phyloP scores from a whole-genome alignment of 345 rosid genomes.

The Gynandropsis gynandra region DNA sequence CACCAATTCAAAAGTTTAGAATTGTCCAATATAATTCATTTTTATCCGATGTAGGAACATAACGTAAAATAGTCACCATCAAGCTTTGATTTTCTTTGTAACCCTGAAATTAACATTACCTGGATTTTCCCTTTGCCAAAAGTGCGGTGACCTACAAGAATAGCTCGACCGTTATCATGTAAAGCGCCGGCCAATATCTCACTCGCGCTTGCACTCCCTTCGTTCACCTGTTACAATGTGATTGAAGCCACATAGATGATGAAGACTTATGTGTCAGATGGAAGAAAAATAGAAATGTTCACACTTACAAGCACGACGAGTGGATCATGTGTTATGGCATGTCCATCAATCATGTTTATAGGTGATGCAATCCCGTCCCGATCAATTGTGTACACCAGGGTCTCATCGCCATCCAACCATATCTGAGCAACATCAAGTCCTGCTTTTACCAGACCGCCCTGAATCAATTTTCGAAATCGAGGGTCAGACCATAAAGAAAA shows the following conservation, averaged over 20 bases:
- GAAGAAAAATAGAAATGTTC: too few relatives aligned
- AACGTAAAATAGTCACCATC: too few relatives aligned
- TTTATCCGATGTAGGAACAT: too few relatives aligned
- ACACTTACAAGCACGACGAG: conserved; percentile 80
- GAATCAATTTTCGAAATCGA: conserved; percentile 10
- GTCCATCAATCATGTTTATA: conserved; percentile 66
- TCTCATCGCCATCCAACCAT: conserved; percentile 90
- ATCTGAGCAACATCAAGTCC: conserved; percentile 88
- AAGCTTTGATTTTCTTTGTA: too few relatives aligned
- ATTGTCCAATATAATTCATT: too few relatives aligned
- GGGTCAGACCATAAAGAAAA: not conserved
- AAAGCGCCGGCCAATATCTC: conserved; percentile 90
- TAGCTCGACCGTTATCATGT: conserved; percentile 87
- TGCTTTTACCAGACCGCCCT: conserved; percentile 90
- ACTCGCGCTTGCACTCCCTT: conserved; percentile 94
- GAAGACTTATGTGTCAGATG: too few relatives aligned
- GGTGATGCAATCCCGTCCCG: conserved; percentile 73
- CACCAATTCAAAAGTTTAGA: too few relatives aligned
- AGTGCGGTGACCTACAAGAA: conserved; percentile 78
- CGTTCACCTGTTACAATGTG: conserved; percentile 56
- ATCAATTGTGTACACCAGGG: conserved; percentile 77
- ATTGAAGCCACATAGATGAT: too few relatives aligned
- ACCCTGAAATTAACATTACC: conserved; percentile 31
- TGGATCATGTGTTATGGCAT: conserved; percentile 81
- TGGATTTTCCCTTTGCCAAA: conserved; percentile 92